Conservation (phyloP, 2,329 filamentous ascomycete genomes). For the Scopulariopsis brevicaulis region DNA sequence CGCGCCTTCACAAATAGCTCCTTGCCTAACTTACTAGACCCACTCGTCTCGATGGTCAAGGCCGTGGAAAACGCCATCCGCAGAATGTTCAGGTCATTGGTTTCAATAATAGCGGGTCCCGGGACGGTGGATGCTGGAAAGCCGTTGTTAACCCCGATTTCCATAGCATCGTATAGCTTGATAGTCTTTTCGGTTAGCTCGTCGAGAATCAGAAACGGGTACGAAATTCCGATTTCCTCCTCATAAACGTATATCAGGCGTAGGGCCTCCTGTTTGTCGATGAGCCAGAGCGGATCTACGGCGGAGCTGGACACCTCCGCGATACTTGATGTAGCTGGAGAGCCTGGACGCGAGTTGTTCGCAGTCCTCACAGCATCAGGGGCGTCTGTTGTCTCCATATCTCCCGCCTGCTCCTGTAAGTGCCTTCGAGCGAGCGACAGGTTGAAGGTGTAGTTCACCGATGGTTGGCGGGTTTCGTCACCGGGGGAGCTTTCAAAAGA, state of each 20-base stretch:
- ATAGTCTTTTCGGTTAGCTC: neutral
- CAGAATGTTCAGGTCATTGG: neutral
- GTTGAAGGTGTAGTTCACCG: neutral
- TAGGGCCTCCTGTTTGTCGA: neutral
- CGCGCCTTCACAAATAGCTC: neutral
- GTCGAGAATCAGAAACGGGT: neutral
- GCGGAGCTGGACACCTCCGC: neutral
- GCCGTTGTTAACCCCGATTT: neutral
- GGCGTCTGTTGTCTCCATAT: neutral
- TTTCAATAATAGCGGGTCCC: neutral
- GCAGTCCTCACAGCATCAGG: neutral
- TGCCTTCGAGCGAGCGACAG: neutral
- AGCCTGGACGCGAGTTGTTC: neutral
- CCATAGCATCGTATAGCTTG: neutral
- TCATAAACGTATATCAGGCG: neutral
- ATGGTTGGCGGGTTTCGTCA: neutral
- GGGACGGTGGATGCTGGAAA: neutral
- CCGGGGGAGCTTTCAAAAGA: neutral
- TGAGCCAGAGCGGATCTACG: neutral
- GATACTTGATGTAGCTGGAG: neutral
- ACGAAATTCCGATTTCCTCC: neutral
- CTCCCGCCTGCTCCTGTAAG: neutral
- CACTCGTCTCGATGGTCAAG: neutral
- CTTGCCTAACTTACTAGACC: neutral
- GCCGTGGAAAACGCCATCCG: neutral